Evolutionary conservation across 108 stramenopile species (phyloP), one percentile per base, ranked within the genome.

Genomic region (Nitzschia palea): DNA sequence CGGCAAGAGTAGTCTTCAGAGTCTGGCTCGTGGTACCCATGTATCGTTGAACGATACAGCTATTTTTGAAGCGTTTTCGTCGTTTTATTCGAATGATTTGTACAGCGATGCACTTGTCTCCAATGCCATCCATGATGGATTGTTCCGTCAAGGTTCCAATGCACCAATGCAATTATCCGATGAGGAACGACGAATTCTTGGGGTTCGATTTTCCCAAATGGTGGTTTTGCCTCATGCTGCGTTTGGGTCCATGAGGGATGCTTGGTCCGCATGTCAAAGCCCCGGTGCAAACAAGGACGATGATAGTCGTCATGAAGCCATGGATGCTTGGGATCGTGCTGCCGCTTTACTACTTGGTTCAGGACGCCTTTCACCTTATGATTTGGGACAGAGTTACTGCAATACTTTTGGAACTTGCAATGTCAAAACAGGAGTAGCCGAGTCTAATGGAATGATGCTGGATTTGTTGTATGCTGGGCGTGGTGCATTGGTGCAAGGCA

Each of bases 381-480:
- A 70, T 54, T 62, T 90, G n/a, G 81, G 82, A 0, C 80, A 83
- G 25, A 47, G 78, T n/a, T 67, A 79, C 50, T 90, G 89, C 60
- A 58, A 54, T 14, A 75, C 83, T 26, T 90, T 87, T 58, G 62
- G 51, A 10, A 86, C 85, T 3, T 90, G 89, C 59, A 26, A 56
- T 22, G 30, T 28, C 6, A 28, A 30, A n/a, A n/a, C n/a, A n/a
- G 63, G 50, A 3, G 22, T 35, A 32, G 73, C 86, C 15, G 30
- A 63, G 27, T 52, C 75, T 6, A 87, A 87, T 48, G 78, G 76
- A 34, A 50, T 53, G 22, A 65, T 87, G 2, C 44, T 76, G 0
- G 52, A 61, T 14, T 45, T 84, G n/a, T 55, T 87, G n/a, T 86
- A 84, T 55, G 44, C 83, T 17, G 85, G 76, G 17, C 75, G 84